phyloP scores from a whole-genome alignment of 257 asterid species.

The Handroanthus guayacan region DNA sequence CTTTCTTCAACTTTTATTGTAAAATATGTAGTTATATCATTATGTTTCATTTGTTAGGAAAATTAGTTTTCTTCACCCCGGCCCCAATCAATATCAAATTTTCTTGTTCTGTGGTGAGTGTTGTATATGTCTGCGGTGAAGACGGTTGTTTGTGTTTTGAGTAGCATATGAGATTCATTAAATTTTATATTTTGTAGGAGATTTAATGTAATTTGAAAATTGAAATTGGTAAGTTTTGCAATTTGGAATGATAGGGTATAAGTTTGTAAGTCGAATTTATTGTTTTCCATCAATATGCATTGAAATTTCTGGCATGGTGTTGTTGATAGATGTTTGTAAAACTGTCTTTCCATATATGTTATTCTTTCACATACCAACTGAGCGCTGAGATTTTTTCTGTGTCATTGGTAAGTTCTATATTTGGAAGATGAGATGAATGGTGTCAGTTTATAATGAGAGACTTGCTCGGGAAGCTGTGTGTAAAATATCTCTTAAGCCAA shows the following conservation, averaged over 20 bases:
- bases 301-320: slow-evolving; percentile 15
- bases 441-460: slow-evolving; percentile 48
- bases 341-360: background rate
- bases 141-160: slow-evolving; percentile 3
- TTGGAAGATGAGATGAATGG: slow-evolving; percentile 45
- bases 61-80: background rate
- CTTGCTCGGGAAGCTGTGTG: slow-evolving; percentile 34
- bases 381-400: slow-evolving; percentile 3
- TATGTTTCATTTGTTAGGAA: background rate
- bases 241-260: slow-evolving; percentile 3
- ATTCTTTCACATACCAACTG: background rate
- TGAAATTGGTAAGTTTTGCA: slow-evolving; percentile 13
- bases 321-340: background rate
- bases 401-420: slow-evolving; percentile 41
- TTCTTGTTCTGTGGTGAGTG: slow-evolving; percentile 24
- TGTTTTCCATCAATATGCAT: background rate
- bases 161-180: slow-evolving; percentile 14
- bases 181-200: background rate
- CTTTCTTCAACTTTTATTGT: background rate
- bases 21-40: background rate
- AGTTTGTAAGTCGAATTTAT: slow-evolving; percentile 8
- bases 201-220: background rate
- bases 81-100: background rate
- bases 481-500: slow-evolving; percentile 46
- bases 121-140: background rate